Conservation (phyloP, 768 basidiomycete species). For the Cubamyces sp. region DNA sequence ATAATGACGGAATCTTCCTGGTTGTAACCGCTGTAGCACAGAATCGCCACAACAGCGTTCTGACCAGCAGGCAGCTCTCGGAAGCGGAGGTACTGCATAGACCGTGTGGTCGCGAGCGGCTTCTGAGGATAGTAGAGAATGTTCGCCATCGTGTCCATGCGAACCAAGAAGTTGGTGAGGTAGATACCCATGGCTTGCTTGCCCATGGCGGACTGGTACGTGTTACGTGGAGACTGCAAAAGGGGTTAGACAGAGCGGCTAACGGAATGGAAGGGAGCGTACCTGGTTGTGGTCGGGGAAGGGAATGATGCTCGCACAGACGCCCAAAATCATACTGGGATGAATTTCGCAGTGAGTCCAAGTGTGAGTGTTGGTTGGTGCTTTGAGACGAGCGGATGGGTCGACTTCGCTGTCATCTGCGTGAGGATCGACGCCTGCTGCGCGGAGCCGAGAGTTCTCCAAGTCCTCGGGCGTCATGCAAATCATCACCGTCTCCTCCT, state of each 20-base stretch:
- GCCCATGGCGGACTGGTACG: conserved; percentile 99
- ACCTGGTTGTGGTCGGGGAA: conserved; percentile 99
- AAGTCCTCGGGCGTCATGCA: conserved; percentile 98
- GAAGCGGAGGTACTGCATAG: conserved; percentile 99
- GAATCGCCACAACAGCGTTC: conserved; percentile 97
- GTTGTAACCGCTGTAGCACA: conserved; percentile 99
- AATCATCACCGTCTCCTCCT: conserved; percentile 99
- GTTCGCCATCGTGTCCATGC: conserved; percentile 99
- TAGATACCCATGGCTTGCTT: conserved; percentile 99
- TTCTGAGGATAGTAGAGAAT: conserved; percentile 99
- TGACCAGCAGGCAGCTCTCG: conserved; percentile 98
- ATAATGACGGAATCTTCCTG: conserved; percentile 99
- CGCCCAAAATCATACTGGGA: conserved; percentile 97
- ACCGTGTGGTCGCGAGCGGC: conserved; percentile 96
- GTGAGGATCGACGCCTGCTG: conserved; percentile 58
- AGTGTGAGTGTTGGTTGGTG: conserved; percentile 80
- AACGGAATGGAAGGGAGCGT: conserved; percentile 32
- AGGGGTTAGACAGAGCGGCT: neutral
- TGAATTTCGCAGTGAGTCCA: conserved; percentile 99
- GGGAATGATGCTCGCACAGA: conserved; percentile 98
- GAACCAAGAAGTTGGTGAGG: conserved; percentile 96
- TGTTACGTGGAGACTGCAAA: conserved; percentile 94
- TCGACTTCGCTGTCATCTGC: conserved; percentile 77
- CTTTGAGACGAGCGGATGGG: conserved; percentile 86
- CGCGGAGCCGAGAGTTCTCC: conserved; percentile 76